phyloP scores from a whole-genome alignment of 1,284 basidiomycete species.

The Schizophyllum amplum region DNA sequence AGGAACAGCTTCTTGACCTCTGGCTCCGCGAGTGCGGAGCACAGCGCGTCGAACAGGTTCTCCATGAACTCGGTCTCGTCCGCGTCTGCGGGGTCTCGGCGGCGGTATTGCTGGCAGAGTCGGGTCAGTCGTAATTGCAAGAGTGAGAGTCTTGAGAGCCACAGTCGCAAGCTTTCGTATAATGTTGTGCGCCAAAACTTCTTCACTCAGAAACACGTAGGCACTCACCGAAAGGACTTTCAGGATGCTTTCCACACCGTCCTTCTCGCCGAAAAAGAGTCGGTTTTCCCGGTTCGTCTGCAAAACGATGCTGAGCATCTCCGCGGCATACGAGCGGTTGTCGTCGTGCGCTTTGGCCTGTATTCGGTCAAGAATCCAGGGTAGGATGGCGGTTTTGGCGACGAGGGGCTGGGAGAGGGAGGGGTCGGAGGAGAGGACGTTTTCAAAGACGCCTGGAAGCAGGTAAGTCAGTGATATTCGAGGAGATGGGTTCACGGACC shows the following conservation, averaged over 20 bases:
- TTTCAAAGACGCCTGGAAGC: constrained; percentile 82
- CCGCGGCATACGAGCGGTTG: constrained; percentile 83
- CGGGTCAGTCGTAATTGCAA: not conserved
- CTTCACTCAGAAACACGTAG: not conserved
- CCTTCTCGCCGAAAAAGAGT: constrained; percentile 52
- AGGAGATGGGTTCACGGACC: constrained; percentile 32
- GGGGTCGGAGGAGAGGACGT: constrained; percentile 81
- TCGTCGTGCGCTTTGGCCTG: constrained; percentile 69
- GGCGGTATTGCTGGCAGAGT: constrained; percentile 70
- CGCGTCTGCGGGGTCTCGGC: constrained; percentile 71
- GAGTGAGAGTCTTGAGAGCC: not conserved
- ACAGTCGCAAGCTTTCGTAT: too few species aligned
- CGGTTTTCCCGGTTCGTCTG: constrained; percentile 67
- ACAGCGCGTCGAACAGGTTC: constrained; percentile 87
- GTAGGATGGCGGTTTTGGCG: constrained; percentile 64
- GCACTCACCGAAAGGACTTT: constrained; percentile 66
- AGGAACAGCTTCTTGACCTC: constrained; percentile 78
- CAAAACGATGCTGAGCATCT: constrained; percentile 83
- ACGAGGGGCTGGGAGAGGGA: constrained; percentile 64
- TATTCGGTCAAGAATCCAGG: constrained; percentile 80
- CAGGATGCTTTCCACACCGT: constrained; percentile 77
- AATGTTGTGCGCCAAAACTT: not conserved
- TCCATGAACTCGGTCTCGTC: constrained; percentile 98
- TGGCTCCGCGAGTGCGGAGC: constrained; percentile 71
- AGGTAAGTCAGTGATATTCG: constrained; percentile 4